Evolutionary conservation across 768 basidiomycete species (phyloP).

Genomic region (Lenzites betulinus): DNA sequence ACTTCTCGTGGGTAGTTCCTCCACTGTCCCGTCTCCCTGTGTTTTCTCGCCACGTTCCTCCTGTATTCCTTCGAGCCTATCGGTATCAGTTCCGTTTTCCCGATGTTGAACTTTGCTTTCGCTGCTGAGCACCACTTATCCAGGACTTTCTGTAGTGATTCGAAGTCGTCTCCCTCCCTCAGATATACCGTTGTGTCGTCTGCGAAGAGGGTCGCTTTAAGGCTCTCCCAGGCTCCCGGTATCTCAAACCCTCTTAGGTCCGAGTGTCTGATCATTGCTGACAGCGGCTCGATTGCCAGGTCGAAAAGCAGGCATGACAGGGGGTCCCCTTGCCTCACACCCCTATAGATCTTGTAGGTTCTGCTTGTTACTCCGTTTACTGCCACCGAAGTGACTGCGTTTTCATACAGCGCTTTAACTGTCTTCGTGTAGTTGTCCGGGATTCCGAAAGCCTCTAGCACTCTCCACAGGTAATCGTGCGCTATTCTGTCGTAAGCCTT

Average conservation of each 20-base stretch:
- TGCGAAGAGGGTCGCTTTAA: neutral
- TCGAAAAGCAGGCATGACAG: neutral
- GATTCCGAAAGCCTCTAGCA: conserved; percentile 5
- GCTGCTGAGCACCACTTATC: neutral
- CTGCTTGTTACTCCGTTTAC: neutral
- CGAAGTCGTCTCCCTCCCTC: neutral
- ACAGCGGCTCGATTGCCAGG: neutral
- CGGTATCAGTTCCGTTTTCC: neutral
- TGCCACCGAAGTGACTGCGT: neutral
- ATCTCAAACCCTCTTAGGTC: neutral
- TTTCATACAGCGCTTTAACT: conserved; percentile 8
- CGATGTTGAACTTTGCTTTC: neutral
- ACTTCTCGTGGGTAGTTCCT: neutral
- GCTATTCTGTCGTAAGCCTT: conserved; percentile 14
- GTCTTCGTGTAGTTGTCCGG: conserved; percentile 23
- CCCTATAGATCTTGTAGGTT: neutral
- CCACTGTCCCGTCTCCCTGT: neutral
- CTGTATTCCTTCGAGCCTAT: neutral
- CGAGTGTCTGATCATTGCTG: neutral
- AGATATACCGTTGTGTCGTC: neutral
- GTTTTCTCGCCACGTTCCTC: neutral
- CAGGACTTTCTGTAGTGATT: neutral
- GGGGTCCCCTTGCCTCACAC: neutral
- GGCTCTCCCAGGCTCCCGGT: neutral
- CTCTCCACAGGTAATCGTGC: conserved; percentile 19